Percentiles rank a stretch among this genome's conserved stretches.
Evolutionary conservation across 148 eudicot genomes (phyloP).

Genomic region (Chenopodium berlandieri): DNA sequence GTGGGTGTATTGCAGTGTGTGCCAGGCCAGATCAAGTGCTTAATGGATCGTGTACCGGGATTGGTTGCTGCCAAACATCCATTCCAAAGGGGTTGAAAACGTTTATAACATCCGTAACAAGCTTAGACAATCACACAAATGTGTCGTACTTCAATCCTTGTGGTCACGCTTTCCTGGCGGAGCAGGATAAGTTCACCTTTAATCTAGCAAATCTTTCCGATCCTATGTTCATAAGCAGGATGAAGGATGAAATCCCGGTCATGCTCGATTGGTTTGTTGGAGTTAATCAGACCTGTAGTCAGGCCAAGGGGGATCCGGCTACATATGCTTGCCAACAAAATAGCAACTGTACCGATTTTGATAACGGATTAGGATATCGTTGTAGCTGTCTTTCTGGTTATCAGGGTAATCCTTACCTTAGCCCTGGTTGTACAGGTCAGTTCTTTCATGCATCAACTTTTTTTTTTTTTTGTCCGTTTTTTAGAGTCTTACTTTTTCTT

Average conservation of each 20-base stretch:
- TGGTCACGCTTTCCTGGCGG: conserved; percentile 50
- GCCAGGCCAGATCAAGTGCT: conserved; percentile 25
- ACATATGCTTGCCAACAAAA: conserved; percentile 27
- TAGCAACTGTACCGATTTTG: conserved; percentile 20
- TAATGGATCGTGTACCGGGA: conserved; percentile 43
- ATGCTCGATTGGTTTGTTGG: conserved; percentile 40
- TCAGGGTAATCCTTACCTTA: conserved; percentile 25
- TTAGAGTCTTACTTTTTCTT: no score
- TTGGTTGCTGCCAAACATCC: conserved; percentile 51
- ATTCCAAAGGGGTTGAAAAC: conserved; percentile 41
- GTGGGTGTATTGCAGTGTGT: conserved; percentile 41
- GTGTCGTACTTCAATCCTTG: conserved; percentile 44
- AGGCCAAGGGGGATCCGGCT: conserved; percentile 1
- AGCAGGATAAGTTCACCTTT: conserved; percentile 33
- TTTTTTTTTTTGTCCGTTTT: no score
- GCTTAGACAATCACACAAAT: conserved; percentile 27
- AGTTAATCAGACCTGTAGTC: conserved; percentile 17
- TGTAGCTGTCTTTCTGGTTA: conserved; percentile 28
- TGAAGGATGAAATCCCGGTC: conserved; percentile 9
- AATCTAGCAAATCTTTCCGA: conserved; percentile 21
- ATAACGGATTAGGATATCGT: conserved; percentile 25
- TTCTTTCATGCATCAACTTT: no score
- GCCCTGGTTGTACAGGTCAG: background rate
- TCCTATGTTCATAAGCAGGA: conserved; percentile 18
- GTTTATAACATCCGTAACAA: background rate